Base-by-base conservation (phyloP, 371 early-diverging fungal species). In the Vavraia culicis region DNA sequence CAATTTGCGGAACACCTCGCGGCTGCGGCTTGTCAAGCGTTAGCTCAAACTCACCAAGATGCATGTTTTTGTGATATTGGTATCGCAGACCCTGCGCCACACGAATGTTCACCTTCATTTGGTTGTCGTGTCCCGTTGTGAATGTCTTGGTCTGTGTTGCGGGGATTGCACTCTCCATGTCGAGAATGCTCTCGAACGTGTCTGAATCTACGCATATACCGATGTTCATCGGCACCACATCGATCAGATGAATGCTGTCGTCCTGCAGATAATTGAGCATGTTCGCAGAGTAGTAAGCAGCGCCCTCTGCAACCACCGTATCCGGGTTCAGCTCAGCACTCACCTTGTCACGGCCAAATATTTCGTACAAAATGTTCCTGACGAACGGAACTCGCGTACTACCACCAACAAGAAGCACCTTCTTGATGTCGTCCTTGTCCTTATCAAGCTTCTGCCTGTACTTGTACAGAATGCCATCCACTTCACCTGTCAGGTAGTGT, bases 311-410 rank as follows among this genome's bases (percentile, higher is more conserved):
- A 54, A 93, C 83, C 49, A 86, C 82, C 69, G 91, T 91, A 71
- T 89, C 90, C 58, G 90, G 89, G 78, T 88, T 83, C 75, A 88
- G 82, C 63, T 81, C 80, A 73, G 82, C 82, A 80, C 81, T 81
- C 66, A 83, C 81, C 70, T 90, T 82, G 75, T 85, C 88, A 63
- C 85, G 87, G 70, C 85, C 81, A 75, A 94, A 94, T 72, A 76
- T 82, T 69, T 89, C 88, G 23, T 79, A 76, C 57, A 96, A 78
- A 59, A 91, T 77, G 72, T 85, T 78, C 71, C 87, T 88, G 66
- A 94, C 82, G 78, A 85, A 88, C 74, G 95, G 93, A 72, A 96
- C 93, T 79, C 95, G 88, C 58, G 91, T 90, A 63, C 88, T 88
- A 63, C 96, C 93, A 72, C 96, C 96, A 57, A 93, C 94, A 41